Evolutionary conservation across 2,329 filamentous ascomycete genomes (phyloP), one percentile per base, ranked within the genome.

Genomic region (Cladophialophora psammophila): DNA sequence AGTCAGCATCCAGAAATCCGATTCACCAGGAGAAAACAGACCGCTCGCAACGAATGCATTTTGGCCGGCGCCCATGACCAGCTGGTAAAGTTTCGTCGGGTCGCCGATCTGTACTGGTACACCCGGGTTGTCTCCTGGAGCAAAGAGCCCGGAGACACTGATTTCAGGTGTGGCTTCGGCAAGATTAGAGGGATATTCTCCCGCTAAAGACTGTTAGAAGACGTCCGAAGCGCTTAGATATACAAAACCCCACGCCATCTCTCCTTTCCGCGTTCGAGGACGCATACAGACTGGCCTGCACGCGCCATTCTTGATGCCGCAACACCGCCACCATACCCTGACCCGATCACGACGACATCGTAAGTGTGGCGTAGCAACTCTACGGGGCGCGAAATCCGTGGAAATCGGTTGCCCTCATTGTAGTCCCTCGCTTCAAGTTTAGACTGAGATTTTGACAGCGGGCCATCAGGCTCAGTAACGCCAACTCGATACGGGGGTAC

Each of bases 141-240:
- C 60, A 31, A 67, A 67, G 12, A 64, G 48, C 5, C 45, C 66
- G 45, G 74, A 73, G 20, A 76, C 67, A 34, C 73, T 70, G n/a
- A 74, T 60, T 42, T 78, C 70, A 0, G 60, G 71, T 9, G 70
- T 20, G n/a, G 68, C 73, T 36, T 74, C 69, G n/a, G 66, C 67
- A 7, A 75, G 35, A 2, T 60, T 73, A 15, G 63, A 71, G 9
- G 77, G 76, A 64, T 75, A 78, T 55, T 77, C 74, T 1, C 76
- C 76, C 48, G 74, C 60, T 62, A 10, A 5, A 57, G 34, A 38
- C 20, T n/a, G n/a, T 59, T 5, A 45, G 56, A 31, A 42, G 35
- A 15, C 3, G 54, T 57, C 20, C 15, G 12, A 57, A 20, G 12
- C 31, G n/a, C 7, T 20, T 2, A 6, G 36, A 56, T 5, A 56